These are phyloP conservation scores for Macadamia integrifolia DNA, from an alignment of 164 flowering plant genomes.

Conservation along the genomic window DNA sequence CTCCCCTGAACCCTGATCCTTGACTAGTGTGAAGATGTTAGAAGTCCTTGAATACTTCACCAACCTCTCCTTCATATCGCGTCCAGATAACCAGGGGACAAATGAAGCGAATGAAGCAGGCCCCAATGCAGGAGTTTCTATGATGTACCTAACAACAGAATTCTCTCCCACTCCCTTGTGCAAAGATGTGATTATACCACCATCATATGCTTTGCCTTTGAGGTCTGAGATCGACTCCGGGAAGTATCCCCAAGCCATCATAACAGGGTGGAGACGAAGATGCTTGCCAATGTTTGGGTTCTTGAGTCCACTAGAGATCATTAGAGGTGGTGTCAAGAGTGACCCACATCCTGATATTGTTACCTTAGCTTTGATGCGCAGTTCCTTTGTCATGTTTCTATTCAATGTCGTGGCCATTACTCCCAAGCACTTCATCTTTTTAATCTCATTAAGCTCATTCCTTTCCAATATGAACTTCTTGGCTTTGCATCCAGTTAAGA, in stretches of 20 bases:
- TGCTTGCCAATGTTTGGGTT: conserved; percentile 41
- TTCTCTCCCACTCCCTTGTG: conserved; percentile 26
- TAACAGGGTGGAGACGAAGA: conserved; percentile 42
- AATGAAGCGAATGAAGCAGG: conserved; percentile 29
- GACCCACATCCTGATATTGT: conserved; percentile 78
- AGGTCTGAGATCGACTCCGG: conserved; percentile 23
- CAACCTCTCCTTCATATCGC: conserved; percentile 30
- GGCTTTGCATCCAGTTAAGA: conserved; percentile 69
- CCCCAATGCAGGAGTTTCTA: conserved; percentile 31
- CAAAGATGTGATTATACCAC: conserved; percentile 37
- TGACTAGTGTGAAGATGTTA: conserved; percentile 26
- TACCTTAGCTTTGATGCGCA: conserved; percentile 56
- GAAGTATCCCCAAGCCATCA: conserved; percentile 39
- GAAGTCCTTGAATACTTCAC: conserved; percentile 30
- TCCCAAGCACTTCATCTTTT: conserved; percentile 51
- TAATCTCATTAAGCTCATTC: conserved; percentile 18
- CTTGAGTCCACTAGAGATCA: conserved; percentile 59
- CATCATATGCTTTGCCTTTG: conserved; percentile 30
- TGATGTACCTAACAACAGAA: conserved; percentile 13
- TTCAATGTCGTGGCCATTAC: conserved; percentile 35
- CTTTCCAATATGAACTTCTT: conserved; percentile 43
- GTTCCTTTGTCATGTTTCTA: conserved; percentile 25
- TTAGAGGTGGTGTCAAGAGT: conserved; percentile 58
- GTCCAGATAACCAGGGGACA: conserved; percentile 38
- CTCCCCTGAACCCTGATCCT: conserved; percentile 36